Evolutionary conservation across 139 green algal genomes (phyloP).

Genomic region (Pseudopediastrum boryanum): DNA sequence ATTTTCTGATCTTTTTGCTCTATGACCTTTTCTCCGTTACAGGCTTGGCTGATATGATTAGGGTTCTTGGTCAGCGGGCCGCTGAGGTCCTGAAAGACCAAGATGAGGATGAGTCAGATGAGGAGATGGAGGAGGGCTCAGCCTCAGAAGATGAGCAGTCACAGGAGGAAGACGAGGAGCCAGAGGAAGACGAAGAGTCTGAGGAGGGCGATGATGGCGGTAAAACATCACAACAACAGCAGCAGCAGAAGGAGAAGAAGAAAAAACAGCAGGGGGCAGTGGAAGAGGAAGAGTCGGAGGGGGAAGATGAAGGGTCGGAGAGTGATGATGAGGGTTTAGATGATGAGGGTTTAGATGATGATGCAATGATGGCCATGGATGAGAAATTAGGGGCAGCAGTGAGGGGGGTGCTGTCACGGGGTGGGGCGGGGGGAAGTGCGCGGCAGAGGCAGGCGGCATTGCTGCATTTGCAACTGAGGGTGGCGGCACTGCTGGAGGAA

Average conservation of each 20-base stretch:
- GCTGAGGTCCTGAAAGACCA: slow-evolving; percentile 43
- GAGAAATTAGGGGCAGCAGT: slow-evolving; percentile 60
- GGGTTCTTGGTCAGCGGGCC: slow-evolving; percentile 57
- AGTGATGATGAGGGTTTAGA: slow-evolving; percentile 30
- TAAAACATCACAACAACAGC: slow-evolving; percentile 6
- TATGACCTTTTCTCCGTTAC: no score
- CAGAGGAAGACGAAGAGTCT: slow-evolving; percentile 7
- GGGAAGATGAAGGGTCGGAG: slow-evolving; percentile 5
- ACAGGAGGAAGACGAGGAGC: slow-evolving; percentile 37
- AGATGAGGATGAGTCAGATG: slow-evolving; percentile 45
- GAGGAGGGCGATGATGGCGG: background rate
- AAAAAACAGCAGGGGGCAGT: background rate
- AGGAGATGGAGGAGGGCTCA: slow-evolving; percentile 19
- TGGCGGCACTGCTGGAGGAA: slow-evolving; percentile 67
- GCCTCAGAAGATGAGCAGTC: slow-evolving; percentile 26
- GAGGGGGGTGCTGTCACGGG: slow-evolving; percentile 1
- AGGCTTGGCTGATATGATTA: slow-evolving; percentile 68
- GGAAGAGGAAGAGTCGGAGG: background rate
- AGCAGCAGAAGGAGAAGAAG: background rate
- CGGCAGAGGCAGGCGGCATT: slow-evolving; percentile 57
- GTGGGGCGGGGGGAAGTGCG: slow-evolving; percentile 8
- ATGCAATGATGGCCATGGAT: slow-evolving; percentile 82
- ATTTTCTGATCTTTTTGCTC: no score
- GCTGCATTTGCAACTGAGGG: slow-evolving; percentile 70
- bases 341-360: slow-evolving; percentile 56